These are phyloP conservation scores for Harringtonia lauricola DNA, from an alignment of 2,329 filamentous ascomycete genomes.

Conservation along the genomic window DNA sequence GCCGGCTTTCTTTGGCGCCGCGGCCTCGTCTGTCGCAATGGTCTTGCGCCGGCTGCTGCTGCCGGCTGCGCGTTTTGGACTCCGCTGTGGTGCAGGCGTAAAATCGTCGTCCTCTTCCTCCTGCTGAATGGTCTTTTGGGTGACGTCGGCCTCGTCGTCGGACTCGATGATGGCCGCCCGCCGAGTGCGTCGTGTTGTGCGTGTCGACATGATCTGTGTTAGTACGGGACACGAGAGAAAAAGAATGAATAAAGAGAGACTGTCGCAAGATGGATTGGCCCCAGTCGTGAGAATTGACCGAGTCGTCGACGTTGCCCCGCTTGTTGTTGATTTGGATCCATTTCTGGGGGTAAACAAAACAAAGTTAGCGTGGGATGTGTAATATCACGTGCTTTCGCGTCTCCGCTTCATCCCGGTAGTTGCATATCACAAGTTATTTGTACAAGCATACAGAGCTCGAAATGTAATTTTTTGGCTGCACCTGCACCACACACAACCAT, in stretches of 20 bases:
- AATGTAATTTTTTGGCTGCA: background rate
- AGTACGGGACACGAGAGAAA: too few relatives aligned
- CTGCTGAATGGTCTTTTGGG: slow-evolving; percentile 35
- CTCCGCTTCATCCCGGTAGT: too few relatives aligned
- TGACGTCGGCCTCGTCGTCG: slow-evolving; percentile 57
- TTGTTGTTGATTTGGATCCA: slow-evolving; percentile 15
- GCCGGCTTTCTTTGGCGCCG: slow-evolving; percentile 20
- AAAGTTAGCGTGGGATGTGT: background rate
- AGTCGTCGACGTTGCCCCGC: slow-evolving; percentile 11
- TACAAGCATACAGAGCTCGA: too few relatives aligned
- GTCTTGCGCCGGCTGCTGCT: slow-evolving; percentile 24
- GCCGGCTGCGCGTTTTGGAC: slow-evolving; percentile 25
- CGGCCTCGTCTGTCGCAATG: slow-evolving; percentile 27
- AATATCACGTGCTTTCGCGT: background rate
- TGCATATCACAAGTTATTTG: too few relatives aligned
- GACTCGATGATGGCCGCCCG: slow-evolving; percentile 68
- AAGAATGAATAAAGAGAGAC: too few relatives aligned
- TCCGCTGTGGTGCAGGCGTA: slow-evolving; percentile 56
- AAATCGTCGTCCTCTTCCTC: slow-evolving; percentile 67
- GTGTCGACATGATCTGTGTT: slow-evolving; percentile 29
- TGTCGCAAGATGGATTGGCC: too few relatives aligned
- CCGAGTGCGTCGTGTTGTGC: slow-evolving; percentile 39
- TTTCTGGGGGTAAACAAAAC: slow-evolving; percentile 15
- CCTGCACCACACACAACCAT: slow-evolving; percentile 1
- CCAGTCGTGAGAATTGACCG: slow-evolving; percentile 2